Evolutionary conservation across 2,329 filamentous ascomycete species (phyloP).

Genomic region (Pseudogymnoascus sp.): DNA sequence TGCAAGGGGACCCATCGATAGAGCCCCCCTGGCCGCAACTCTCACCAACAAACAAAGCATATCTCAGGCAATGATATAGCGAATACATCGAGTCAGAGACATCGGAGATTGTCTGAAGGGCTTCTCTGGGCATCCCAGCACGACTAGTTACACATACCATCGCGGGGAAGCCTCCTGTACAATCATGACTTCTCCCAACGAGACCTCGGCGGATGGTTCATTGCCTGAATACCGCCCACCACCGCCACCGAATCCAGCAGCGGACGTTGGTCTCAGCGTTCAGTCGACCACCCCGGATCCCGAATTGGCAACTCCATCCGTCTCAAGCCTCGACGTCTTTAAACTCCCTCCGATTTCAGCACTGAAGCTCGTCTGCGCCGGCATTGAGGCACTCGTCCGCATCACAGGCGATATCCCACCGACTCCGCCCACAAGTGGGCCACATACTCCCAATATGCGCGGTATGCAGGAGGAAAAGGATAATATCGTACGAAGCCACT

Average conservation of each 20-base stretch:
- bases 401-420: constrained; percentile 73
- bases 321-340: constrained; percentile 58
- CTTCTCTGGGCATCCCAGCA: background rate
- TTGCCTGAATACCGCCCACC: constrained; percentile 22
- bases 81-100: background rate
- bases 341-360: constrained; percentile 65
- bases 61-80: background rate
- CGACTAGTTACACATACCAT: background rate
- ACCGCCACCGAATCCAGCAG: constrained; percentile 26
- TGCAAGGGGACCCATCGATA: constrained; percentile 3
- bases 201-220: background rate
- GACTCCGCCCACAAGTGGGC: constrained; percentile 62
- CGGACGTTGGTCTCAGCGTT: constrained; percentile 19
- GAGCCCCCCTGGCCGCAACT: constrained; percentile 8
- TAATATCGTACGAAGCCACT: constrained; percentile 51
- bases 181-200: background rate
- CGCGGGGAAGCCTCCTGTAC: background rate
- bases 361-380: constrained; percentile 69
- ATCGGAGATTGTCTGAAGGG: background rate
- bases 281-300: constrained; percentile 19
- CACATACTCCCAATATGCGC: constrained; percentile 57
- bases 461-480: constrained; percentile 57
- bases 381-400: constrained; percentile 63
- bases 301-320: constrained; percentile 25
- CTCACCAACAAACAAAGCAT: background rate